Evolutionary conservation across 495 filamentous ascomycete genomes (phyloP), one percentile per base, ranked within the genome.

Genomic region (Penicillium canariense): DNA sequence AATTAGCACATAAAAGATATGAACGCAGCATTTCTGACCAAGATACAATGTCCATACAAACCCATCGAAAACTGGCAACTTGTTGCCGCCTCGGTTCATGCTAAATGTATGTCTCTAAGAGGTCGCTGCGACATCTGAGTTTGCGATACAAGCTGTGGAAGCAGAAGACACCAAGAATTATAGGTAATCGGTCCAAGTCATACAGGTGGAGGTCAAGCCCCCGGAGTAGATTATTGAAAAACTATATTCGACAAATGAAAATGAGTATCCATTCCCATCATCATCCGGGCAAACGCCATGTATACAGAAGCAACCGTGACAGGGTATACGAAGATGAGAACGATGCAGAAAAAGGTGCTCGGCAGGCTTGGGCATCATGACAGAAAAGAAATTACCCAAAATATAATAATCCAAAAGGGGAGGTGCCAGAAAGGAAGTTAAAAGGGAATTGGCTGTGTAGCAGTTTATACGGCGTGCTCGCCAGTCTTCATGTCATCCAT

Each of bases 401-500:
- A 34, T 10, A 50, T 28, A 20, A 22, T n/a, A 26, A 28, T 30
- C 8, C 25, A 27, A 46, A 43, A 56, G 38, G n/a, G n/a, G n/a
- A n/a, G n/a, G n/a, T n/a, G n/a, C n/a, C n/a, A 44, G 49, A 18
- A n/a, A 45, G 22, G 32, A 39, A 49, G 48, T 32, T 22, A 39
- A 48, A 56, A 47, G 18, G 27, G 30, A 9, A 9, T 12, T 9
- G 39, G 27, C 20, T 14, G 27, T 48, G 12, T 43, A 26, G 22
- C 22, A 28, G 7, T 12, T 70, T 47, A 77, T 64, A 72, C 72
- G 45, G 67, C 65, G 38, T 60, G 65, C 52, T 69, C 74, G 28
- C 59, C 76, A 28, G 68, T 69, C n/a, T 70, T 81, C 79, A 86
- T 79, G 10, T 73, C 77, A 48, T 87, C 84, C 90, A 96, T 87